A percentile compares a stretch with the other conserved stretches of the same genome.
Conservation (phyloP, 805 yeast genomes). For the Kodamaea sagamina region DNA sequence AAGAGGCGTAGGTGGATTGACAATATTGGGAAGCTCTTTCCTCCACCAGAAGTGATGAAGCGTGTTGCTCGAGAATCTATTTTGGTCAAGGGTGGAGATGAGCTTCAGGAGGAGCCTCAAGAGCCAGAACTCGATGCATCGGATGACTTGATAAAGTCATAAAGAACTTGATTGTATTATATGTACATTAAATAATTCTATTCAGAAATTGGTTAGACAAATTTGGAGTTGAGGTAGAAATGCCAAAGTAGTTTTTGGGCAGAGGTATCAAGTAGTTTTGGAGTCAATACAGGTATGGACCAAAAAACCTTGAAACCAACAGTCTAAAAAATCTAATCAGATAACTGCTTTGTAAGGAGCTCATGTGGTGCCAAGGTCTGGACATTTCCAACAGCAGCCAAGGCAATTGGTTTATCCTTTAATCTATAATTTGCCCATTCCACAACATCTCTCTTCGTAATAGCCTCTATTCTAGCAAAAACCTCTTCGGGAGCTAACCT, state of each 20-base stretch:
- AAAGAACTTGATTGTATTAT: neutral
- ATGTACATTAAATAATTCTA: too few species aligned
- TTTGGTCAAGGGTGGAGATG: constrained; percentile 36
- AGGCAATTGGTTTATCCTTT: constrained; percentile 75
- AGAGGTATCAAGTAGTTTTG: too few species aligned
- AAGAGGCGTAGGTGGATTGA: constrained; percentile 87
- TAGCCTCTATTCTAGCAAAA: constrained; percentile 71
- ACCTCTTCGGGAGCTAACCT: constrained; percentile 73
- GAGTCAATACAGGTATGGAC: too few species aligned
- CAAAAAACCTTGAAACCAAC: too few species aligned
- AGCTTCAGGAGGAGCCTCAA: constrained; percentile 9
- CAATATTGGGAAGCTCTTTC: constrained; percentile 85
- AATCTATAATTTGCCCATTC: constrained; percentile 86
- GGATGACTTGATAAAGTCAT: constrained; percentile 8
- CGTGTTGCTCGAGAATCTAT: constrained; percentile 68
- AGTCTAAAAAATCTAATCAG: neutral
- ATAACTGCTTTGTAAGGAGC: constrained; percentile 44
- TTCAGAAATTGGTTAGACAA: too few species aligned
- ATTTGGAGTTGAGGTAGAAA: too few species aligned
- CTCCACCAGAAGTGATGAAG: constrained; percentile 66
- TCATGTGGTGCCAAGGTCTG: constrained; percentile 66
- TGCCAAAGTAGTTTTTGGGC: too few species aligned
- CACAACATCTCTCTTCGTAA: constrained; percentile 76
- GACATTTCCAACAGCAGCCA: constrained; percentile 90
- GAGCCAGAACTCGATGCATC: constrained; percentile 6